These are phyloP conservation scores for Lathyrus oleraceus DNA, from an alignment of 306 rosid species.

Conservation along the genomic window DNA sequence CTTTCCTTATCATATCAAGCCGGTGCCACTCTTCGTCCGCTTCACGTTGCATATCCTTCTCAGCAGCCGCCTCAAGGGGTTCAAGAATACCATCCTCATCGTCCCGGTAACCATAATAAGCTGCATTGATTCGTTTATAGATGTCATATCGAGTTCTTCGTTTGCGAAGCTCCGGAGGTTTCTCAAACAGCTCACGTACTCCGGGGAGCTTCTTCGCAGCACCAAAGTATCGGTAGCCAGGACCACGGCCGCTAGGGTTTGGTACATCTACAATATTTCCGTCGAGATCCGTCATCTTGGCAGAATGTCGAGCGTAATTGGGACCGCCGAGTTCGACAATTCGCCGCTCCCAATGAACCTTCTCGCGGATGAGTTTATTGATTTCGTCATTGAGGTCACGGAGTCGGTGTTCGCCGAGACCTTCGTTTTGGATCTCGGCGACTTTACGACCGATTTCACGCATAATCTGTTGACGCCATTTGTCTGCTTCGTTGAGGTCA, in stretches of 20 bases:
- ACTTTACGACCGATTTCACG: slow-evolving; percentile 95
- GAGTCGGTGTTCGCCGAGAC: slow-evolving; percentile 95
- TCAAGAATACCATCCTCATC: slow-evolving; percentile 86
- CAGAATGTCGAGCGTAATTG: slow-evolving; percentile 59
- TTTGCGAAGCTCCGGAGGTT: slow-evolving; percentile 83
- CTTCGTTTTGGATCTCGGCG: slow-evolving; percentile 97
- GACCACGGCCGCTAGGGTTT: slow-evolving; percentile 91
- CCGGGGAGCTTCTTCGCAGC: slow-evolving; percentile 92
- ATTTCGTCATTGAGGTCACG: slow-evolving; percentile 96
- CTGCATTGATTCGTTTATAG: slow-evolving; percentile 78
- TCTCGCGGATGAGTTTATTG: slow-evolving; percentile 81
- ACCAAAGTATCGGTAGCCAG: slow-evolving; percentile 86
- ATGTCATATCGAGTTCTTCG: slow-evolving; percentile 86
- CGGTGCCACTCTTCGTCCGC: slow-evolving; percentile 75
- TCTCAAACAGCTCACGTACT: slow-evolving; percentile 79
- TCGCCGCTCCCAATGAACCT: slow-evolving; percentile 85
- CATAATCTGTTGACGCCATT: slow-evolving; percentile 92
- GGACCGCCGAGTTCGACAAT: slow-evolving; percentile 88
- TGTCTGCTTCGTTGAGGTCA: slow-evolving; percentile 89
- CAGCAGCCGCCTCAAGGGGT: slow-evolving; percentile 67
- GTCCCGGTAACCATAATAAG: slow-evolving; percentile 87
- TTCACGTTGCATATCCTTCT: slow-evolving; percentile 60
- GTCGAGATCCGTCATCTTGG: slow-evolving; percentile 92
- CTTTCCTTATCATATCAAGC: slow-evolving; percentile 72
- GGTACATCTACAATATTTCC: slow-evolving; percentile 96